Evolutionary conservation across 1,284 basidiomycete genomes (phyloP).

Genomic region (Erythrobasidium hasegawianum): DNA sequence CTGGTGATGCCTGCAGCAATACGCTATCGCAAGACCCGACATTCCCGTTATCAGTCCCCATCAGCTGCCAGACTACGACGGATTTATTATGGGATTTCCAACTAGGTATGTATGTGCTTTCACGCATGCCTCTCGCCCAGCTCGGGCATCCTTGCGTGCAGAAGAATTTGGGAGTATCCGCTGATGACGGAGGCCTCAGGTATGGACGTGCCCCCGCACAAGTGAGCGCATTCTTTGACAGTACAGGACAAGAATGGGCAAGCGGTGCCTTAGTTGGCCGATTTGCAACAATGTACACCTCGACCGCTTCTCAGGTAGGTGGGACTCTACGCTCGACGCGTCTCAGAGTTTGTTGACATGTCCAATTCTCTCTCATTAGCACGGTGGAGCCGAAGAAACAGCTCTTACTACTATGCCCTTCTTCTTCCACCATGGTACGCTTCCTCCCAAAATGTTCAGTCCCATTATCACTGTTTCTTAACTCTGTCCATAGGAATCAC

Average conservation of each 20-base stretch:
- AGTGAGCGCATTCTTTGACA: slow-evolving; percentile 59
- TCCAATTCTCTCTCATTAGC: slow-evolving; percentile 8
- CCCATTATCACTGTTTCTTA: too few species aligned
- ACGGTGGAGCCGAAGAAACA: slow-evolving; percentile 27
- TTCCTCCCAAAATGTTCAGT: too few species aligned
- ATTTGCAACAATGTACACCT: slow-evolving; percentile 48
- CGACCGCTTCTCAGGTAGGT: slow-evolving; percentile 19
- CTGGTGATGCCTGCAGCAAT: slow-evolving; percentile 53
- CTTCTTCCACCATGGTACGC: slow-evolving; percentile 59
- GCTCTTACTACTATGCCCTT: slow-evolving; percentile 31
- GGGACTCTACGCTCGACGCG: not conserved
- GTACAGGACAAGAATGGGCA: slow-evolving; percentile 70
- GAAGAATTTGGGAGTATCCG: too few species aligned
- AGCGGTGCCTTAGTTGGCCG: slow-evolving; percentile 70
- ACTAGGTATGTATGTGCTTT: slow-evolving; percentile 65
- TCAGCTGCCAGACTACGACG: slow-evolving; percentile 57
- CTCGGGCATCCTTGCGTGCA: slow-evolving; percentile 56
- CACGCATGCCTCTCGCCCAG: slow-evolving; percentile 51
- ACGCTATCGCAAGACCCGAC: slow-evolving; percentile 64
- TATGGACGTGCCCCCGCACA: slow-evolving; percentile 55
- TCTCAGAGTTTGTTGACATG: too few species aligned
- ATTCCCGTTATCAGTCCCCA: slow-evolving; percentile 68
- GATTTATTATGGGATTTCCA: slow-evolving; percentile 63
- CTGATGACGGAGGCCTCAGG: too few species aligned
- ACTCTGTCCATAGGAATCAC: slow-evolving; percentile 56